Evolutionary conservation across 2,329 filamentous ascomycete genomes (phyloP).

Genomic region (Pseudogymnoascus sp.): DNA sequence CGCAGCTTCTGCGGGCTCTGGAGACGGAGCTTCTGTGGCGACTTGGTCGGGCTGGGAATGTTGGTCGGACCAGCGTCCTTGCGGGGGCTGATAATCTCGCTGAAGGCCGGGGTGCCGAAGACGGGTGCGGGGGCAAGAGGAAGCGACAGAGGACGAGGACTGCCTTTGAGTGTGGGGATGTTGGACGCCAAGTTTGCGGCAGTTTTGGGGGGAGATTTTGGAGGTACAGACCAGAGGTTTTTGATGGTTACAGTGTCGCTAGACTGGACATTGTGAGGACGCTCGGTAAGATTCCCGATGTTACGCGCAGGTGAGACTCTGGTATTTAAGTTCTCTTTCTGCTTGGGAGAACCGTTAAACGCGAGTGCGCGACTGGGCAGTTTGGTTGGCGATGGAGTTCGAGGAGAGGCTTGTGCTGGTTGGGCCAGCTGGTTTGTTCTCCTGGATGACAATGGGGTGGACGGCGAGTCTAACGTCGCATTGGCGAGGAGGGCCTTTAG

Average conservation of each 20-base stretch:
- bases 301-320: slow-evolving; percentile 17
- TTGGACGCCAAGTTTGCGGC: slow-evolving; percentile 24
- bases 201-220: slow-evolving; percentile 23
- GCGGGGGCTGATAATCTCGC: background rate
- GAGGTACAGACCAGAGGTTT: slow-evolving; percentile 21
- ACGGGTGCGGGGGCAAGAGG: background rate
- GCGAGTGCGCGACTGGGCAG: background rate
- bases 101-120: background rate
- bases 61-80: background rate
- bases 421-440: slow-evolving; percentile 14
- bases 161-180: slow-evolving; percentile 25
- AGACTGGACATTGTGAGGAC: slow-evolving; percentile 26
- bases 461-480: slow-evolving; percentile 43
- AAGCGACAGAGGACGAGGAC: slow-evolving; percentile 11
- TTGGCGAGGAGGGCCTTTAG: slow-evolving; percentile 63
- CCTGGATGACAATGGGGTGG: slow-evolving; percentile 24
- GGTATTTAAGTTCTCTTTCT: slow-evolving; percentile 23
- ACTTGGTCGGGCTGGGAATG: slow-evolving; percentile 8
- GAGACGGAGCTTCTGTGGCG: slow-evolving; percentile 49
- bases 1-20: slow-evolving; percentile 70
- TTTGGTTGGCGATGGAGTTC: slow-evolving; percentile 27
- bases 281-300: slow-evolving; percentile 24
- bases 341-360: slow-evolving; percentile 19
- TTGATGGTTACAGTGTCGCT: slow-evolving; percentile 21
- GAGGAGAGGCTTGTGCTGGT: slow-evolving; percentile 24